phyloP scores from a whole-genome alignment of 495 filamentous ascomycete genomes.

The Usnea hakonensis region DNA sequence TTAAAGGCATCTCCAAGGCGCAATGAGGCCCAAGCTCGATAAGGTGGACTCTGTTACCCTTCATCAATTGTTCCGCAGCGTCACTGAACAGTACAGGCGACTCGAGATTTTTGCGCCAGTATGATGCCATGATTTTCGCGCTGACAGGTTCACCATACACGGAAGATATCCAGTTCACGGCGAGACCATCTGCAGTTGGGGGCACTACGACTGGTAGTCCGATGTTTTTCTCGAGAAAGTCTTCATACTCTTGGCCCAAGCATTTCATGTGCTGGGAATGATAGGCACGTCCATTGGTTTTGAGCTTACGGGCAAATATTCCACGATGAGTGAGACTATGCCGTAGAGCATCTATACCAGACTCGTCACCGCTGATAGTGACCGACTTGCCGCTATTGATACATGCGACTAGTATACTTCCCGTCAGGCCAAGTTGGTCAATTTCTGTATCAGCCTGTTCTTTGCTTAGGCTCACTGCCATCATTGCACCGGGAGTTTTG shows the following conservation, averaged over 20 bases:
- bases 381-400: neutral
- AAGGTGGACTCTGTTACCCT: conserved; percentile 16
- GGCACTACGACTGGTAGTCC: neutral
- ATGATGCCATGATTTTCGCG: neutral
- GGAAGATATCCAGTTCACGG: neutral
- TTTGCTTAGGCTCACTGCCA: neutral
- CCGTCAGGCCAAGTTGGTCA: neutral
- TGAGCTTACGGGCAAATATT: conserved; percentile 35
- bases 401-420: neutral
- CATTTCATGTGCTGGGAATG: conserved; percentile 49
- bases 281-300: conserved; percentile 45
- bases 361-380: neutral
- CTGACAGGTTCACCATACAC: neutral
- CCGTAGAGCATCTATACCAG: neutral
- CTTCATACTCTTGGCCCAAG: conserved; percentile 35
- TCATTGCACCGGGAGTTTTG: no score
- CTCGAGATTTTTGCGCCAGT: conserved; percentile 38
- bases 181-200: neutral
- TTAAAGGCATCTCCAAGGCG: conserved; percentile 32
- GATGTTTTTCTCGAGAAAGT: neutral
- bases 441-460: neutral
- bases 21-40: conserved; percentile 56
- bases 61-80: neutral
- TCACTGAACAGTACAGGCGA: conserved; percentile 29
- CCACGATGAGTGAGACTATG: neutral